Percentiles rank a stretch among this genome's conserved stretches.
These are phyloP conservation scores for Hibiscus tridactylites DNA, from an alignment of 345 rosid genomes.

Conservation along the genomic window DNA sequence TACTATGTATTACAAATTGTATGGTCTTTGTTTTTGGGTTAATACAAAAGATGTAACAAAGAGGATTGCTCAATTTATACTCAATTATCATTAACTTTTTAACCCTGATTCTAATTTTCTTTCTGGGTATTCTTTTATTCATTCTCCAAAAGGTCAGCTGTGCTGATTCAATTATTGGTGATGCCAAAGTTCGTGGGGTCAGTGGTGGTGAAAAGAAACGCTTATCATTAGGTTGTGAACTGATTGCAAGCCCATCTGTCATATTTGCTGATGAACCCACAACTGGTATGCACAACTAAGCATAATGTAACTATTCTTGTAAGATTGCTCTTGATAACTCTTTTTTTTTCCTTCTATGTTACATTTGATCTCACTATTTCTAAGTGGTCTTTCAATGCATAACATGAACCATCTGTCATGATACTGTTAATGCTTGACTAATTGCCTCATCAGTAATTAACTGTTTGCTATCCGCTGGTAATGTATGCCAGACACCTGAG, in stretches of 20 bases:
- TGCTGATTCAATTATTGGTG: constrained; percentile 84
- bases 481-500: not conserved
- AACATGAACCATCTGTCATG: not conserved
- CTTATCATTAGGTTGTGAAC: constrained; percentile 81
- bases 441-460: not conserved
- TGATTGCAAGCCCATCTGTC: constrained; percentile 95
- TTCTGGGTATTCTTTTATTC: constrained; percentile 13
- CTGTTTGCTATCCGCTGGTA: not conserved
- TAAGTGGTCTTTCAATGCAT: not conserved
- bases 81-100: not conserved
- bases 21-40: not conserved
- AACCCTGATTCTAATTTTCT: constrained; percentile 6
- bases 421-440: not conserved
- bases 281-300: constrained; percentile 46
- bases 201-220: constrained; percentile 99
- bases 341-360: not conserved
- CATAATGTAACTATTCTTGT: not conserved
- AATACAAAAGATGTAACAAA: not conserved
- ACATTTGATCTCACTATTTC: constrained; percentile 5
- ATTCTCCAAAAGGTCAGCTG: constrained; percentile 65
- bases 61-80: not conserved
- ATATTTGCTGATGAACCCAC: constrained; percentile 98
- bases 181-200: constrained; percentile 94
- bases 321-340: not conserved
- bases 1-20: not conserved